phyloP scores from a whole-genome alignment of 768 basidiomycete genomes.

The Pleurotus cornucopiae region DNA sequence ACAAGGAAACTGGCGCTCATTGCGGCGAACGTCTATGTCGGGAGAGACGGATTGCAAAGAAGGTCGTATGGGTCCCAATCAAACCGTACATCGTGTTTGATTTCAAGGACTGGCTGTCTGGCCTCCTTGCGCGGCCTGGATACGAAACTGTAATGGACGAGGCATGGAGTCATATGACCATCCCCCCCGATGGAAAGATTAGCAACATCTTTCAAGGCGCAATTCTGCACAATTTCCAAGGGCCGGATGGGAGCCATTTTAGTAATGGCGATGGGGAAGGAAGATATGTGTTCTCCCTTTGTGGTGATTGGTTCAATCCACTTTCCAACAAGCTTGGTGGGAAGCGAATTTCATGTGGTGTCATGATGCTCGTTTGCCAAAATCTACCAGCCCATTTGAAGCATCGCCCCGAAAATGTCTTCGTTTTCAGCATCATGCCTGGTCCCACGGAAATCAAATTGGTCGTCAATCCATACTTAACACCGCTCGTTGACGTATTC shows the following conservation, averaged over 20 bases:
- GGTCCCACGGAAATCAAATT: conserved; percentile 27
- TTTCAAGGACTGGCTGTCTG: conserved; percentile 23
- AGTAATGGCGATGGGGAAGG: conserved; percentile 16
- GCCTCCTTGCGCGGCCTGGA: conserved; percentile 18
- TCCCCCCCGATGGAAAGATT: conserved; percentile 7
- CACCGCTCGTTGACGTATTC: conserved; percentile 24
- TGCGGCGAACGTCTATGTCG: neutral
- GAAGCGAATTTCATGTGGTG: conserved; percentile 22
- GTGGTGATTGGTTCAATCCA: conserved; percentile 32
- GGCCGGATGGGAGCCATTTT: conserved; percentile 20
- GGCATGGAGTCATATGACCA: conserved; percentile 11
- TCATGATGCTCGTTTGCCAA: conserved; percentile 28
- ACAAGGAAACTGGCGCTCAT: neutral
- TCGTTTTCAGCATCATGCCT: conserved; percentile 29
- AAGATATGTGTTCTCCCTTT: conserved; percentile 24
- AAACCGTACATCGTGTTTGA: conserved; percentile 16
- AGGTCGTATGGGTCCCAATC: conserved; percentile 13
- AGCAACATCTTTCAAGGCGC: conserved; percentile 21
- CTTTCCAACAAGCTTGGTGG: conserved; percentile 20
- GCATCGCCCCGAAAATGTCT: conserved; percentile 28
- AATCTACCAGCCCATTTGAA: conserved; percentile 28
- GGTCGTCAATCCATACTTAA: conserved; percentile 20
- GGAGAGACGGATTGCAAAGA: neutral
- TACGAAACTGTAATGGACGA: conserved; percentile 20
- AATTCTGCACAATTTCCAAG: conserved; percentile 19